Evolutionary conservation across 805 yeast species (phyloP).

Genomic region (Candida andamanensis): DNA sequence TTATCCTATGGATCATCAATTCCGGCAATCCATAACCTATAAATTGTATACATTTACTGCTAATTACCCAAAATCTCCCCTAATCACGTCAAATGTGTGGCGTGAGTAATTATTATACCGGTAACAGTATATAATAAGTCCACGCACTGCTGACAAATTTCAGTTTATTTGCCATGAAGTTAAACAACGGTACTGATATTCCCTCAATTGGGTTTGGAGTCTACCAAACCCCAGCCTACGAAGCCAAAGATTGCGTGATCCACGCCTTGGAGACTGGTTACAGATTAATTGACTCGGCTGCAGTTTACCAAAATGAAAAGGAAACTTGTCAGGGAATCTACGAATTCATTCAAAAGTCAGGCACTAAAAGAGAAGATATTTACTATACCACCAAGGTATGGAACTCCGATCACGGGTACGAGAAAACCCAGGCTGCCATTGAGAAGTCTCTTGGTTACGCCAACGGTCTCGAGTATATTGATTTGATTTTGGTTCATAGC

Average conservation of each 20-base stretch:
- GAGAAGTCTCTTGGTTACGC: conserved; percentile 39
- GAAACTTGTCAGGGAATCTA: conserved; percentile 61
- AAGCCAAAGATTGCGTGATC: no score
- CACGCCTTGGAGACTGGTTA: conserved; percentile 85
- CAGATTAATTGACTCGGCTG: conserved; percentile 67
- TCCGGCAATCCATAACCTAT: no score
- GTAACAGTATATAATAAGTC: no score
- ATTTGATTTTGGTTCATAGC: conserved; percentile 80
- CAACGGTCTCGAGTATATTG: conserved; percentile 65
- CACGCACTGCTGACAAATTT: no score
- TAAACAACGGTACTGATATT: conserved; percentile 8
- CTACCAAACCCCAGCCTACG: conserved; percentile 27
- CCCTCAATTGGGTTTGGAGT: conserved; percentile 13
- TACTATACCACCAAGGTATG: conserved; percentile 79
- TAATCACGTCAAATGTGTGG: no score
- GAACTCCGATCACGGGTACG: conserved; percentile 53
- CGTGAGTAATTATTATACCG: no score
- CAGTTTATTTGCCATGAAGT: no score
- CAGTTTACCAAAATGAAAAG: conserved; percentile 64
- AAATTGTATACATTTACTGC: no score
- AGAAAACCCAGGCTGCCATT: conserved; percentile 61
- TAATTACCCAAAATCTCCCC: no score
- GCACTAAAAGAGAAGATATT: conserved; percentile 68
- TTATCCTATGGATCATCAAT: no score
- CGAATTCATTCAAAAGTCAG: conserved; percentile 59